Percentiles rank a stretch among this genome's conserved stretches.
phyloP scores from a whole-genome alignment of 176 grass and related monocot species.

The Bothriochloa decipiens region DNA sequence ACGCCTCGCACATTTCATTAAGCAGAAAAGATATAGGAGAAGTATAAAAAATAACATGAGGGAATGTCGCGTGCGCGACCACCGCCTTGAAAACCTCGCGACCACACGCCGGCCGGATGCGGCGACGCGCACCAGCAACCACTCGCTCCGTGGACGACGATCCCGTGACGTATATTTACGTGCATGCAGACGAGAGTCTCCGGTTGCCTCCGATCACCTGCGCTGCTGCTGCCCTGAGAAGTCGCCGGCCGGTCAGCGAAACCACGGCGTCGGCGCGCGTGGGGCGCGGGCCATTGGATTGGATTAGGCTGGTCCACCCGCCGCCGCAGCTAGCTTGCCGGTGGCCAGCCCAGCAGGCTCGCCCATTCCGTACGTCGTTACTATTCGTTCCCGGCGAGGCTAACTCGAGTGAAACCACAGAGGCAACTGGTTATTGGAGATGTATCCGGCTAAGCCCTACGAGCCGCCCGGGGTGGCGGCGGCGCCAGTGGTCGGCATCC shows the following conservation, averaged over 20 bases:
- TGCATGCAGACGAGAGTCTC: not conserved
- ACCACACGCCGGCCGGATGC: not conserved
- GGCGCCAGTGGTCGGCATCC: not conserved
- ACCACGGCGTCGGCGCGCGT: not conserved
- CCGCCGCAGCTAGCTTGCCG: not conserved
- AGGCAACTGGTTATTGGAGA: not conserved
- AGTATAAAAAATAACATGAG: not conserved
- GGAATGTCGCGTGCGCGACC: not conserved
- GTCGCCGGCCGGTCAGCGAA: not conserved
- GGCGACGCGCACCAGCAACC: not conserved
- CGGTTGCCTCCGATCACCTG: not conserved
- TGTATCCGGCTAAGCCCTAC: not conserved
- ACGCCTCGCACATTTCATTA: too few relatives aligned
- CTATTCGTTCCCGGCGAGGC: too few relatives aligned
- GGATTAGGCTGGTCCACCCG: not conserved
- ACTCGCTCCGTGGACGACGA: not conserved
- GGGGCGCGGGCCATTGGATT: not conserved
- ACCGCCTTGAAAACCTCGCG: not conserved
- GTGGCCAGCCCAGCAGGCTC: too few relatives aligned
- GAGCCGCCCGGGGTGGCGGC: not conserved
- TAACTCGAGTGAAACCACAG: too few relatives aligned
- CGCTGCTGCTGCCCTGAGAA: not conserved
- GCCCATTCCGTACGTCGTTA: too few relatives aligned
- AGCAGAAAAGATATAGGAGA: too few relatives aligned
- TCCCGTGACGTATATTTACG: not conserved